Conservation (phyloP, 257 asterid species). For the Lycium ferocissimum region DNA sequence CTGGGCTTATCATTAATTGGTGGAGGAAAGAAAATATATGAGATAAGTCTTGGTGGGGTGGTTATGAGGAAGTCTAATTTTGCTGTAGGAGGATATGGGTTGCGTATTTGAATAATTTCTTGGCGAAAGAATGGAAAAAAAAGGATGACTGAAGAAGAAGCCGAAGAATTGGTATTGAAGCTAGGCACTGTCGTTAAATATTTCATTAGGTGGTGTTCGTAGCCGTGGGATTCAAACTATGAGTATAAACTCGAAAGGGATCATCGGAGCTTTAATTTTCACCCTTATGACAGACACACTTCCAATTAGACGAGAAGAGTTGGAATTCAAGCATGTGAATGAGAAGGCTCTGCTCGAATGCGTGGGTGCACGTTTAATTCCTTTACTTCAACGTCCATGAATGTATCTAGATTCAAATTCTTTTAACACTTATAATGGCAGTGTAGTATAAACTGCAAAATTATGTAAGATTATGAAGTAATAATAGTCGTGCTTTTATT, state of each 20-base stretch:
- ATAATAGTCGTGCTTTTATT: too few relatives aligned
- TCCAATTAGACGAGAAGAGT: neutral
- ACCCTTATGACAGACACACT: neutral
- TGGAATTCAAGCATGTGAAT: neutral
- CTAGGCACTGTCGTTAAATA: neutral
- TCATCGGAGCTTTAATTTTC: neutral
- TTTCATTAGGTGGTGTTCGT: neutral
- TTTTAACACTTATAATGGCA: neutral
- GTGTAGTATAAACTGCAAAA: neutral
- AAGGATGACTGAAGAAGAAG: neutral
- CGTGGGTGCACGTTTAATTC: neutral
- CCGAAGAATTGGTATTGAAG: neutral
- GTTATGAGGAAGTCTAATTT: neutral
- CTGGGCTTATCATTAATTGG: neutral
- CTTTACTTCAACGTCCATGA: neutral
- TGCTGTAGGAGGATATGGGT: neutral
- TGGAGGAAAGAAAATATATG: neutral
- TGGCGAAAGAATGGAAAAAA: neutral
- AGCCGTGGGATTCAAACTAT: neutral
- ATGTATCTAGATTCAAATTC: neutral
- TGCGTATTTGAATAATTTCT: neutral
- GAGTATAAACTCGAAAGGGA: neutral
- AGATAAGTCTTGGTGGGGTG: neutral
- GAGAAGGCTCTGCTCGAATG: neutral
- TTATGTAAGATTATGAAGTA: neutral